These are phyloP conservation scores for Aspergillus incahuasiensis DNA, from an alignment of 495 filamentous ascomycete genomes.

Conservation along the genomic window DNA sequence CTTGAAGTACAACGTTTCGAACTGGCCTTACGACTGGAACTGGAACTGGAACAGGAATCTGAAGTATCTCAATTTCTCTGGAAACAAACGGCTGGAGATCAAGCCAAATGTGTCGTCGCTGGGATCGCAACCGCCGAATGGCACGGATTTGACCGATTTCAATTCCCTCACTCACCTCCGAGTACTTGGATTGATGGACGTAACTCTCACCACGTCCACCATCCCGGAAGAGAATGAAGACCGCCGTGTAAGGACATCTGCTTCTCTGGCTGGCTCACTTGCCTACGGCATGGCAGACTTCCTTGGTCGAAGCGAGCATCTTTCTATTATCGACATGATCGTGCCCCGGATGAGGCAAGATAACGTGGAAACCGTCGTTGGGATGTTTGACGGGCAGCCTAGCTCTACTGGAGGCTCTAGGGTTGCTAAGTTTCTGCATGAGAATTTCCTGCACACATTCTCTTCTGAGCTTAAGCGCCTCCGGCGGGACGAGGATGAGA, in stretches of 20 bases:
- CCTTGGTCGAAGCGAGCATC: constrained; percentile 86
- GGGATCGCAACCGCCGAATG: constrained; percentile 45
- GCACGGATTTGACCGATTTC: constrained; percentile 85
- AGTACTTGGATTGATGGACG: constrained; percentile 94
- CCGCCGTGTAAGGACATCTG: constrained; percentile 91
- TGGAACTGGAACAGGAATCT: constrained; percentile 98
- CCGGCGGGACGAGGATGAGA: constrained; percentile 51
- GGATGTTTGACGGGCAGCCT: constrained; percentile 91
- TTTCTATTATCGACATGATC: constrained; percentile 97
- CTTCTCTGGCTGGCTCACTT: constrained; percentile 78
- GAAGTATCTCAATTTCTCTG: constrained; percentile 92
- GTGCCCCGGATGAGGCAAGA: constrained; percentile 89
- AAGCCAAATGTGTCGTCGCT: constrained; percentile 66
- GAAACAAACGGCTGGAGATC: constrained; percentile 96
- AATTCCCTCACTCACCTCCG: constrained; percentile 78
- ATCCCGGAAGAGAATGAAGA: constrained; percentile 95
- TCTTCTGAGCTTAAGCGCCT: constrained; percentile 70
- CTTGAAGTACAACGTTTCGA: constrained; percentile 99
- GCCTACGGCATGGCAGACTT: constrained; percentile 98
- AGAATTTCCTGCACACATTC: constrained; percentile 85
- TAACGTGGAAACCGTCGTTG: constrained; percentile 83
- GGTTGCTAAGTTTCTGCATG: constrained; percentile 92
- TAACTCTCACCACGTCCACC: constrained; percentile 86
- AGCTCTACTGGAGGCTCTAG: constrained; percentile 83
- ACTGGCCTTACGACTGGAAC: constrained; percentile 99